These are phyloP conservation scores for Neofusicoccum sp. DNA, from an alignment of 2,329 filamentous ascomycete genomes.

Conservation along the genomic window DNA sequence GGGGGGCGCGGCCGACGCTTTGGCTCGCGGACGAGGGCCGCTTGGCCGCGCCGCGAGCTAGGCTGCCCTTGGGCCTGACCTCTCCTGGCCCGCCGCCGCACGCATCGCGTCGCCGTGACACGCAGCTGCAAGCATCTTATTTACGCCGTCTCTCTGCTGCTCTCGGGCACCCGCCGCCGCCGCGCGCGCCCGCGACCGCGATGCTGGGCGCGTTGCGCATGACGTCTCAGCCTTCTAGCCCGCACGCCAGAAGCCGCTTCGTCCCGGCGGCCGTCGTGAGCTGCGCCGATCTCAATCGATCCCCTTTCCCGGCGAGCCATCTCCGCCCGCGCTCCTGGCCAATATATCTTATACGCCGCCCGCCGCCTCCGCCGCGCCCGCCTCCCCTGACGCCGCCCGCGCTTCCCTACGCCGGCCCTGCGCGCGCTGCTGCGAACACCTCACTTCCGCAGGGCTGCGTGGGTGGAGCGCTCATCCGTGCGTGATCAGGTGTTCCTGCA, in stretches of 20 bases:
- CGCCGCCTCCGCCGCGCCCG: conserved; percentile 5
- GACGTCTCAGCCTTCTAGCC: conserved; percentile 15
- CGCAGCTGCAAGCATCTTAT: conserved; percentile 9
- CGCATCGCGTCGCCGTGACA: conserved; percentile 5
- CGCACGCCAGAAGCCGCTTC: conserved; percentile 17
- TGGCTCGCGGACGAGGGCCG: conserved; percentile 1
- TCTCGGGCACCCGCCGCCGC: not conserved
- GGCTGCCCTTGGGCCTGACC: too few relatives aligned
- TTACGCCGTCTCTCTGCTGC: not conserved
- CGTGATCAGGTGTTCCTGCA: conserved; percentile 17
- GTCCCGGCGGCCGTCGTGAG: conserved; percentile 10
- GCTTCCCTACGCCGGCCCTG: not conserved
- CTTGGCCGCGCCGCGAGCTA: too few relatives aligned
- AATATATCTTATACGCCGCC: conserved; percentile 14
- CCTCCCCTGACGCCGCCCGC: conserved; percentile 7
- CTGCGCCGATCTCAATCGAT: conserved; percentile 17
- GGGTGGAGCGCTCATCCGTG: conserved; percentile 6
- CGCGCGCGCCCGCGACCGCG: not conserved
- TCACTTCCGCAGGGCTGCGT: conserved; percentile 13
- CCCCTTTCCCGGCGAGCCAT: conserved; percentile 1
- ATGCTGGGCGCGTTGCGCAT: not conserved
- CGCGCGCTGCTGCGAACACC: not conserved
- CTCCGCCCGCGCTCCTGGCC: conserved; percentile 1
- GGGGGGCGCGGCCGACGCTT: conserved; percentile 17
- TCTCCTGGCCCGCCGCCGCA: conserved; percentile 14